Evolutionary conservation across 2,329 filamentous ascomycete genomes (phyloP).

Genomic region (Ophiostoma triangulosporum): DNA sequence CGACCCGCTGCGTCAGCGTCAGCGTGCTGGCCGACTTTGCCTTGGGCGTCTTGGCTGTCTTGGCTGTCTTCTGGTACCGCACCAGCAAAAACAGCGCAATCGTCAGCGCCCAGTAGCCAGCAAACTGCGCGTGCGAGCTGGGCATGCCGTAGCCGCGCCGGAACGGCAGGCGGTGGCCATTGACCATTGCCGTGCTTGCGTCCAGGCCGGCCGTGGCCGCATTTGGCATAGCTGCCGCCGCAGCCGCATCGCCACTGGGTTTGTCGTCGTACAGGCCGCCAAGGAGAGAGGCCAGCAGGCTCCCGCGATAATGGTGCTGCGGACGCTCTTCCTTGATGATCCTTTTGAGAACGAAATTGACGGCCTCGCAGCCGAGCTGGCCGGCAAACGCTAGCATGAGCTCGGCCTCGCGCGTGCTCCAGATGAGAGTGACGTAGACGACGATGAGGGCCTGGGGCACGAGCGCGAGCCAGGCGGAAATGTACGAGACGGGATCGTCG

Average conservation of each 20-base stretch:
- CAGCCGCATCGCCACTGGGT: neutral
- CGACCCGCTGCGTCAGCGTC: slow-evolving; percentile 42
- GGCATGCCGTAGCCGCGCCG: slow-evolving; percentile 83
- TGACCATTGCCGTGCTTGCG: neutral
- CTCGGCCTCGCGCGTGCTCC: slow-evolving; percentile 83
- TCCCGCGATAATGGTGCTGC: slow-evolving; percentile 51
- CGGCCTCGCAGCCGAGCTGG: slow-evolving; percentile 78
- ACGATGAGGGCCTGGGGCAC: slow-evolving; percentile 84
- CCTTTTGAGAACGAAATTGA: slow-evolving; percentile 84
- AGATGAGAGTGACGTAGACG: slow-evolving; percentile 78
- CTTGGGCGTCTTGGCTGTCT: neutral
- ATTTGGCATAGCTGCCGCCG: neutral
- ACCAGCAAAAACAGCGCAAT: slow-evolving; percentile 73
- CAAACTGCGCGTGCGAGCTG: slow-evolving; percentile 84
- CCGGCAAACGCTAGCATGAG: slow-evolving; percentile 81
- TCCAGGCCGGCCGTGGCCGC: neutral
- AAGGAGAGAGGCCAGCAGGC: slow-evolving; percentile 3
- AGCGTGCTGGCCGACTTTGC: neutral
- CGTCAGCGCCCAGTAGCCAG: slow-evolving; percentile 79
- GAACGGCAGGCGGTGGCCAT: slow-evolving; percentile 5
- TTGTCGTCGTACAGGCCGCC: neutral
- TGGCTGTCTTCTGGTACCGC: slow-evolving; percentile 30
- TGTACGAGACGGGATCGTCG: slow-evolving; percentile 65
- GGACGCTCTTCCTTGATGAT: slow-evolving; percentile 87
- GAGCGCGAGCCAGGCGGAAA: slow-evolving; percentile 88